phyloP scores from a whole-genome alignment of 176 grass and related monocot species.

The Elymus sibiricus region DNA sequence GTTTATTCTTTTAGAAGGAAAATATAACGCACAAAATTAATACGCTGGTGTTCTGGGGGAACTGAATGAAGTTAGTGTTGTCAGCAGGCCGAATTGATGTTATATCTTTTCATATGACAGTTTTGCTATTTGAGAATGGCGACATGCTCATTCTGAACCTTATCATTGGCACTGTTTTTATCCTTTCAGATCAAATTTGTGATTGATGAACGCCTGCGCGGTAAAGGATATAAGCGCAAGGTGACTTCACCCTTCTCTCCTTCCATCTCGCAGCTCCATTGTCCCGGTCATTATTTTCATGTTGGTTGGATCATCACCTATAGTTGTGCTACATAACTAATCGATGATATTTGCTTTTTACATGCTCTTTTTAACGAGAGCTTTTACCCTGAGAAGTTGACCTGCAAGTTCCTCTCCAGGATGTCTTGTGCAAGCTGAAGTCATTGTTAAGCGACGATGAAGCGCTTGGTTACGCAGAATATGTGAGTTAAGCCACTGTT shows the following conservation, averaged over 20 bases:
- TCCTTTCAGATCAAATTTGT: conserved; percentile 72
- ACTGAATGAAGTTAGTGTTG: conserved; percentile 1
- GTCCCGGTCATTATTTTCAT: not conserved
- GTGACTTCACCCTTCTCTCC: conserved; percentile 31
- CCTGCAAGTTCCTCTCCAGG: conserved; percentile 43
- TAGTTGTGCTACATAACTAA: not conserved
- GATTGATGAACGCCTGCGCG: conserved; percentile 84
- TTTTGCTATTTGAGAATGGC: not conserved
- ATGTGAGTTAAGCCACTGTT: conserved; percentile 53
- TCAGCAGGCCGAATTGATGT: not conserved
- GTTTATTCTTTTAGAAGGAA: not conserved
- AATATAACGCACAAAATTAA: not conserved
- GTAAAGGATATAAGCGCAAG: conserved; percentile 89
- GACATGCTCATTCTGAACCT: conserved; percentile 6
- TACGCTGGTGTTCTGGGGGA: not conserved
- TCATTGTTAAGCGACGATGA: conserved; percentile 69
- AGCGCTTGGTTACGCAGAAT: conserved; percentile 71
- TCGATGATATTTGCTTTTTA: conserved; percentile 17
- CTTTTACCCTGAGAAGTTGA: conserved; percentile 22
- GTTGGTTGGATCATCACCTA: not conserved
- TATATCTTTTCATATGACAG: not conserved
- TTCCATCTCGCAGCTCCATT: not conserved
- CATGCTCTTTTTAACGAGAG: not conserved
- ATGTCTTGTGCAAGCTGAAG: conserved; percentile 79
- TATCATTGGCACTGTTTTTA: conserved; percentile 3